phyloP scores from a whole-genome alignment of 2,329 filamentous ascomycete genomes.

The Biscogniauxia marginata region DNA sequence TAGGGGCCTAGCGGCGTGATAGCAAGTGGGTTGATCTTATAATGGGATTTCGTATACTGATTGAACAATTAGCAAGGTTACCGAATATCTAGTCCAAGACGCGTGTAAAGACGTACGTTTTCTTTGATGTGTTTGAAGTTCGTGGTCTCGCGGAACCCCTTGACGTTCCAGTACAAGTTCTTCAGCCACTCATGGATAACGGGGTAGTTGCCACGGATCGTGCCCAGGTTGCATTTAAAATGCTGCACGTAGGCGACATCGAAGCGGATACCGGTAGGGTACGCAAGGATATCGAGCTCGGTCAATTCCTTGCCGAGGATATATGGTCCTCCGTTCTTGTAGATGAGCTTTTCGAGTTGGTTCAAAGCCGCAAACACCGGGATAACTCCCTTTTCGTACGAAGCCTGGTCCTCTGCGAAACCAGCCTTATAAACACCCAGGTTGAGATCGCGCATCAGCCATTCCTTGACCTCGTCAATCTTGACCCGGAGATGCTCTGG shows the following conservation, averaged over 20 bases:
- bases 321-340: slow-evolving; percentile 45
- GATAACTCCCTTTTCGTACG: slow-evolving; percentile 53
- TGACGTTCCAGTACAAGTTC: slow-evolving; percentile 56
- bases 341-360: slow-evolving; percentile 49
- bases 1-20: slow-evolving; percentile 64
- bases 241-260: slow-evolving; percentile 64
- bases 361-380: slow-evolving; percentile 60
- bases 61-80: not conserved
- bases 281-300: slow-evolving; percentile 58
- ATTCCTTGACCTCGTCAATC: slow-evolving; percentile 53
- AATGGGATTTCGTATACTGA: slow-evolving; percentile 54
- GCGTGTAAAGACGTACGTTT: slow-evolving; percentile 44
- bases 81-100: too few relatives aligned
- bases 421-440: slow-evolving; percentile 61
- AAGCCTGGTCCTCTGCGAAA: slow-evolving; percentile 54
- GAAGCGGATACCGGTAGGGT: slow-evolving; percentile 58
- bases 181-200: slow-evolving; percentile 60
- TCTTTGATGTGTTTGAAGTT: slow-evolving; percentile 69
- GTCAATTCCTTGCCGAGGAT: slow-evolving; percentile 55
- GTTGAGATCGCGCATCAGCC: slow-evolving; percentile 58
- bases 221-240: slow-evolving; percentile 65
- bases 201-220: slow-evolving; percentile 59
- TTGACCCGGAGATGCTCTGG: slow-evolving; percentile 43
- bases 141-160: slow-evolving; percentile 56
- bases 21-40: slow-evolving; percentile 56